Percentiles rank a stretch among this genome's conserved stretches.
These are phyloP conservation scores for Brasilioporus rufonigricans DNA, from an alignment of 768 basidiomycete genomes.

Conservation along the genomic window DNA sequence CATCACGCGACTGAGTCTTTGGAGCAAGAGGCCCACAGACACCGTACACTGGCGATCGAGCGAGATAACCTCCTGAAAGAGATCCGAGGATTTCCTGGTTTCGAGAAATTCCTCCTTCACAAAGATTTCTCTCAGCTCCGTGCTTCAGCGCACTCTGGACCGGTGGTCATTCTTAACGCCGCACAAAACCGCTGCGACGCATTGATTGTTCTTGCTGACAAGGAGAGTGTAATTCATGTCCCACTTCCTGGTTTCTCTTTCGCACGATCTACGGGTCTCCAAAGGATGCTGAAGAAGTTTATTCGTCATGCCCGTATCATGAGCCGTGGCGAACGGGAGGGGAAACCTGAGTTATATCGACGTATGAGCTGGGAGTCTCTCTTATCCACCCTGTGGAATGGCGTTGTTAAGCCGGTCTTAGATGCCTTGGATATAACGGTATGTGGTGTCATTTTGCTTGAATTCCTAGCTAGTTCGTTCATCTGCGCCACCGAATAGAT, in stretches of 20 bases:
- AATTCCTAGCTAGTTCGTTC: not conserved
- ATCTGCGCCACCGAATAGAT: not conserved
- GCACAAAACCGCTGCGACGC: conserved; percentile 31
- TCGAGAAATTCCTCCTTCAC: not conserved
- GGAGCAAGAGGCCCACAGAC: not conserved
- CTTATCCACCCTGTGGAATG: conserved; percentile 6
- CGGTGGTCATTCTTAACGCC: not conserved
- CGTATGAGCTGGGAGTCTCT: not conserved
- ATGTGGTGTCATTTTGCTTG: not conserved
- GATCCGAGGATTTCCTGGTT: not conserved
- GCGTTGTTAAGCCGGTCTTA: conserved; percentile 5
- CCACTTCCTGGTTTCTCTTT: conserved; percentile 1
- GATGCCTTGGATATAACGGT: conserved; percentile 1
- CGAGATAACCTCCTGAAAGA: not conserved
- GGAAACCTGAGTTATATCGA: not conserved
- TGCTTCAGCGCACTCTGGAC: not conserved
- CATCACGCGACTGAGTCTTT: no score
- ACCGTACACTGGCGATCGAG: not conserved
- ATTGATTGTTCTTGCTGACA: conserved; percentile 1
- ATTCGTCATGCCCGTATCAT: not conserved
- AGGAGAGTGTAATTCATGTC: conserved; percentile 1
- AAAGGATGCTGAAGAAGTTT: not conserved
- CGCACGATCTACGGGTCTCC: not conserved
- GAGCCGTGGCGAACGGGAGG: not conserved
- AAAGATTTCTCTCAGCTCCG: not conserved